A percentile compares a stretch with the other conserved stretches of the same genome.
These are phyloP conservation scores for Sporobolomyces pararoseus DNA, from an alignment of 768 basidiomycete genomes.

Conservation along the genomic window DNA sequence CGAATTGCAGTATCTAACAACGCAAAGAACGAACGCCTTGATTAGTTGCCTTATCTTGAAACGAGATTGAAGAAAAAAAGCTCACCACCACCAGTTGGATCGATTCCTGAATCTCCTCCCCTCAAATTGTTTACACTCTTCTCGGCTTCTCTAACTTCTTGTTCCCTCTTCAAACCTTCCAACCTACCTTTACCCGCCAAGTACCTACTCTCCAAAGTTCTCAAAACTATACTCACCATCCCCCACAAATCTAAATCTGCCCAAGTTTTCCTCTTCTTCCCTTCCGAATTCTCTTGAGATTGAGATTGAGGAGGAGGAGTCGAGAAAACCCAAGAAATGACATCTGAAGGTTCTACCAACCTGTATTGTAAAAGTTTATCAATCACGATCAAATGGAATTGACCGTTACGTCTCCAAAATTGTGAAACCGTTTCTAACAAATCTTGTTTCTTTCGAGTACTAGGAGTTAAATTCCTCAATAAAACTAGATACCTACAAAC, in stretches of 20 bases:
- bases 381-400: constrained; percentile 86
- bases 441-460: constrained; percentile 52
- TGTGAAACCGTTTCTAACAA: constrained; percentile 66
- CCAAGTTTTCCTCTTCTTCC: constrained; percentile 46
- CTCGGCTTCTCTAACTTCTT: constrained; percentile 68
- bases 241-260: constrained; percentile 69
- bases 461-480: constrained; percentile 59
- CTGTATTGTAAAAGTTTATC: constrained; percentile 99
- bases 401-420: constrained; percentile 80
- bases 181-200: constrained; percentile 71
- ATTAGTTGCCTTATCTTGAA: no score
- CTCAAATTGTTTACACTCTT: constrained; percentile 57
- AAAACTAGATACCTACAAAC: constrained; percentile 50
- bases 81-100: constrained; percentile 69
- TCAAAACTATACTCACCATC: constrained; percentile 70
- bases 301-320: not conserved
- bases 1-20: constrained; percentile 66
- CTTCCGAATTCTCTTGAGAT: not conserved
- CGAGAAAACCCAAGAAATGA: constrained; percentile 55
- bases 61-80: no score
- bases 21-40: no score
- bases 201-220: constrained; percentile 87
- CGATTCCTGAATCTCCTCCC: constrained; percentile 63
- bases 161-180: constrained; percentile 72
- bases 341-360: constrained; percentile 88